Conservation (phyloP, 768 basidiomycete genomes). For the Candolleomyces eurysporus region DNA sequence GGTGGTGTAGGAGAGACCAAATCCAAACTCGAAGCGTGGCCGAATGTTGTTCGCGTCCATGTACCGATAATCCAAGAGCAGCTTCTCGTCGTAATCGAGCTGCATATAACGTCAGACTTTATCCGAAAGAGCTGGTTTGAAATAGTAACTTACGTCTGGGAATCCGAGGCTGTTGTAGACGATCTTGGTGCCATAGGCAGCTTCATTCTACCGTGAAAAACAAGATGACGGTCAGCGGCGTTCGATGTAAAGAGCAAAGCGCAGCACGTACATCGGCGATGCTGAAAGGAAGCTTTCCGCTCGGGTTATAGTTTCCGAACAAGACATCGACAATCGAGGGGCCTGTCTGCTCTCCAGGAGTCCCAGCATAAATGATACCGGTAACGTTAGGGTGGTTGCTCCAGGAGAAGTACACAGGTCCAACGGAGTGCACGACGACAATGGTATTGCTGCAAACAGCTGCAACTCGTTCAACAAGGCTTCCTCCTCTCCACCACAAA, state of each 20-base stretch:
- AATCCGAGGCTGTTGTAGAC: conserved; percentile 41
- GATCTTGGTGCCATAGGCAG: conserved; percentile 41
- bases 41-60: conserved; percentile 52
- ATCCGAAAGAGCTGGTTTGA: conserved; percentile 14
- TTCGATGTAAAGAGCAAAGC: no score
- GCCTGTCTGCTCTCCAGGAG: conserved; percentile 73
- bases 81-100: conserved; percentile 66
- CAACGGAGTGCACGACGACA: conserved; percentile 78
- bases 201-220: conserved; percentile 28
- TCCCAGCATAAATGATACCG: conserved; percentile 56
- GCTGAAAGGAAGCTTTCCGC: conserved; percentile 68
- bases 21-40: conserved; percentile 67
- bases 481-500: conserved; percentile 56
- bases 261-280: conserved; percentile 55
- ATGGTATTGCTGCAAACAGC: conserved; percentile 72
- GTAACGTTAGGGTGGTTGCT: conserved; percentile 73
- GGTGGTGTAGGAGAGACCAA: conserved; percentile 71
- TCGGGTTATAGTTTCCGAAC: conserved; percentile 75
- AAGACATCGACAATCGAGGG: conserved; percentile 76
- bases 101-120: conserved; percentile 17
- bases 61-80: conserved; percentile 67
- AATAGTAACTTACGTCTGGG: conserved; percentile 26
- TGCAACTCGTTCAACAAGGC: conserved; percentile 55
- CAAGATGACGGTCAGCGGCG: background rate
- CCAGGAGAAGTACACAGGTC: conserved; percentile 74